Base-by-base conservation (phyloP, 441 rosid species). In the Euphorbia schlechtendalii region DNA sequence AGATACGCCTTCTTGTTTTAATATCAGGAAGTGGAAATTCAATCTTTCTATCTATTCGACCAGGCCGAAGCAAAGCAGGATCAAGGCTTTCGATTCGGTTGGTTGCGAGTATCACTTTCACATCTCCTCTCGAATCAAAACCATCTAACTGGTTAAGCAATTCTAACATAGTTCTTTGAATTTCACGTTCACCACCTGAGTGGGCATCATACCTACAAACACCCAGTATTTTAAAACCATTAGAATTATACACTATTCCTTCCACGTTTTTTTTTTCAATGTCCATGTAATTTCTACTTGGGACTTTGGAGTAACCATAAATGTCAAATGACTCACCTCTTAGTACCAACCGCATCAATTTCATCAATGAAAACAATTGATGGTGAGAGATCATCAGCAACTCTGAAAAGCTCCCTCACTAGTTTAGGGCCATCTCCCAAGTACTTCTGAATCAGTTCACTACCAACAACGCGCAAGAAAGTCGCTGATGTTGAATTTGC, bases 141-240 rank as follows among this genome's bases (percentile, higher is more conserved):
- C 99, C 99, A 76, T 94, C 98, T 56, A 94, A 81, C 72, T 94
- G 98, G 81, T 94, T 94, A 77, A 94, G 77, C 71, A 94, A 71
- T 61, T 94, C 99, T 80, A 94, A 79, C 96, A 94, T 91, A 36
- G 96, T 94, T 79, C 99, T 84, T 74, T 94, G 99, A 67, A 94
- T 91, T 80, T 94, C 99, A 72, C 99, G 96, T 57, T 94, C 99
- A 65, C 96, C 99, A 41, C 99, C 99, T 24, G 98, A 89, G 79
- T 91, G 83, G 11, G 99, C 99, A 63, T 94, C 99, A 25, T 91
- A 94, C 81, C 98, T 92, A 55, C 49, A 43, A 51, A 45, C 22
- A 14, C 21, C 49, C 22, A 30, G 20, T 3, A 41, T 57, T 56
- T 32, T 51, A 38, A 15, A 3, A 21, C 15, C 18, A 22, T 11